Percentiles rank a stretch among this genome's conserved stretches.
phyloP scores from a whole-genome alignment of 148 eudicot species.

The Camellia lanceoleosa region DNA sequence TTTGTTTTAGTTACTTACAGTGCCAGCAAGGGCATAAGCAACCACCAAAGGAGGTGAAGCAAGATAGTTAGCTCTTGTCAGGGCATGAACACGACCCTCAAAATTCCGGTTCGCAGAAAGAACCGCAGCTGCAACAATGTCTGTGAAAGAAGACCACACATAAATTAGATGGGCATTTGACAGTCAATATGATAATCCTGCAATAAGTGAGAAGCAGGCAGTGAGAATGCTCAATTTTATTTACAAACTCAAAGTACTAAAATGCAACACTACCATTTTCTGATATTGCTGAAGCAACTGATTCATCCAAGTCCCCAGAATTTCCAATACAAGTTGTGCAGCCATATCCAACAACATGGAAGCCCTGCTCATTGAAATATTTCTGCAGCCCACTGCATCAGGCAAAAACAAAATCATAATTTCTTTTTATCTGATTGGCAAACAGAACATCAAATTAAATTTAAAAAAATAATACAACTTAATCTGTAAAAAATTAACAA shows the following conservation, averaged over 20 bases:
- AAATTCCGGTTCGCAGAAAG: conserved; percentile 61
- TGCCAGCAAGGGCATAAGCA: conserved; percentile 68
- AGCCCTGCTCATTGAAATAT: conserved; percentile 58
- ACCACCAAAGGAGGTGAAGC: conserved; percentile 67
- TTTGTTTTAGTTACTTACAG: conserved; percentile 47
- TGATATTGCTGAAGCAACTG: conserved; percentile 53
- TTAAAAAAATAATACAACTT: background rate
- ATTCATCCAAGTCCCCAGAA: conserved; percentile 60
- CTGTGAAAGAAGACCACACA: conserved; percentile 27
- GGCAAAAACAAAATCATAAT: background rate
- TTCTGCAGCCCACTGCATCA: conserved; percentile 51
- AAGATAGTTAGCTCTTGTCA: conserved; percentile 63
- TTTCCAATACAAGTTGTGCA: conserved; percentile 65
- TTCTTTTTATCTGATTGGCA: background rate
- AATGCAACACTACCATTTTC: conserved; percentile 43
- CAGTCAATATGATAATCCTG: background rate
- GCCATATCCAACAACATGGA: conserved; percentile 62
- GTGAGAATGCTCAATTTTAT: background rate
- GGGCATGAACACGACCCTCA: conserved; percentile 60
- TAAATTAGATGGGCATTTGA: background rate
- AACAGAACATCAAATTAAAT: background rate
- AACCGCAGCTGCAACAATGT: conserved; percentile 60
- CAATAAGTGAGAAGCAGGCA: background rate
- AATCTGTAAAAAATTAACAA: background rate
- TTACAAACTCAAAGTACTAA: background rate